Evolutionary conservation across 1,139 yeast species (phyloP).

Genomic region (Debaryomyces coudertii): DNA sequence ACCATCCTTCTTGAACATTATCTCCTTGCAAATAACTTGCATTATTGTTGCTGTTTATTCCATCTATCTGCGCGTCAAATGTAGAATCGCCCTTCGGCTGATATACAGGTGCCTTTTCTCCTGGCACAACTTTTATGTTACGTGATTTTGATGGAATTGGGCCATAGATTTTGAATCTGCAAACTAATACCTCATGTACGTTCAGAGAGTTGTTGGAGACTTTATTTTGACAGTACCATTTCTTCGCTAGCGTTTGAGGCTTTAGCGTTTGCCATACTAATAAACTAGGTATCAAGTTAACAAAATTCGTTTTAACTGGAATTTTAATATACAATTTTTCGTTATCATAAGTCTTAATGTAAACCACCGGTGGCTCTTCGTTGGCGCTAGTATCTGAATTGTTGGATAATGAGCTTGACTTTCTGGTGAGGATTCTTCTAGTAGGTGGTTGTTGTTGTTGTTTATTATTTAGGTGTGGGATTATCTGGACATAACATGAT

Average conservation of each 20-base stretch:
- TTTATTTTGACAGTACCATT: conserved; percentile 54
- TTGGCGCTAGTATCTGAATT: background rate
- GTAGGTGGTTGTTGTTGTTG: conserved; percentile 16
- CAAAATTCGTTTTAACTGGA: conserved; percentile 47
- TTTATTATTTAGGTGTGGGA: conserved; percentile 26
- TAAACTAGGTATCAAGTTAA: conserved; percentile 52
- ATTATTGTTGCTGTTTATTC: conserved; percentile 7
- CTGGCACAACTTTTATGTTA: conserved; percentile 43
- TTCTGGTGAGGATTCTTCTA: conserved; percentile 13
- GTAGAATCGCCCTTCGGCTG: conserved; percentile 24
- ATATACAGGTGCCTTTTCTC: conserved; percentile 52
- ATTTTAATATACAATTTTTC: conserved; percentile 52
- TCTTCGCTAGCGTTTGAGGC: conserved; percentile 60
- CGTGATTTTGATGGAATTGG: conserved; percentile 54
- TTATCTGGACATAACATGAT: conserved; percentile 45
- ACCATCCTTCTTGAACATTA: conserved; percentile 64
- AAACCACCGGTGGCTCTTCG: conserved; percentile 48
- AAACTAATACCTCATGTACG: conserved; percentile 54
- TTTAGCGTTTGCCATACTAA: conserved; percentile 67
- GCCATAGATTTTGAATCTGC: conserved; percentile 67
- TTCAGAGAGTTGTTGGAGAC: conserved; percentile 32
- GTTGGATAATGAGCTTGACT: conserved; percentile 10
- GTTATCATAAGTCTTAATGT: conserved; percentile 50
- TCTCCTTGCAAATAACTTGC: conserved; percentile 13
- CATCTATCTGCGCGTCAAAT: conserved; percentile 3